A percentile compares a stretch with the other conserved stretches of the same genome.
phyloP scores from a whole-genome alignment of 768 basidiomycete genomes.

The Lactarius deliciosus region DNA sequence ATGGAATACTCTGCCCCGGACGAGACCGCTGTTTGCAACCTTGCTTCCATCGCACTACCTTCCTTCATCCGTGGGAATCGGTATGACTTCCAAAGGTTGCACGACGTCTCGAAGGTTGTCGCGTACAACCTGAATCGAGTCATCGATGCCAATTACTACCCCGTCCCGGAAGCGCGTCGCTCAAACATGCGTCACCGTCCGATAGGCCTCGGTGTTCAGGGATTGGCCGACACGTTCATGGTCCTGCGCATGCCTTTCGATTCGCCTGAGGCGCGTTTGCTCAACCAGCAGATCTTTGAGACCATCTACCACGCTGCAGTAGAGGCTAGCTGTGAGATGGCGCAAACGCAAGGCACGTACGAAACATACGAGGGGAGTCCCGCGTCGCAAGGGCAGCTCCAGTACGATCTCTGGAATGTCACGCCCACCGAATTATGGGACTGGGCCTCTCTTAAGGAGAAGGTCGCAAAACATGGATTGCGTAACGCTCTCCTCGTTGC shows the following conservation, averaged over 20 bases:
- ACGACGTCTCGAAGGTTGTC: conserved; percentile 92
- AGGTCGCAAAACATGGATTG: conserved; percentile 77
- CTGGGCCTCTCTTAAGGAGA: conserved; percentile 84
- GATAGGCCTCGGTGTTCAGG: conserved; percentile 96
- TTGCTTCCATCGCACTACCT: conserved; percentile 94
- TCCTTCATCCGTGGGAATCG: conserved; percentile 78
- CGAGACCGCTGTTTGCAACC: conserved; percentile 97
- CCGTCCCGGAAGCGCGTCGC: conserved; percentile 83
- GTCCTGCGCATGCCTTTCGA: conserved; percentile 95
- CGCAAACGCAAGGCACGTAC: conserved; percentile 76
- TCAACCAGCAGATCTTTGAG: conserved; percentile 97
- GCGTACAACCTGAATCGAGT: conserved; percentile 90
- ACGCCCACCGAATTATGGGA: conserved; percentile 90
- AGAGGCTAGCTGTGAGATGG: conserved; percentile 88
- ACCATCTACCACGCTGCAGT: conserved; percentile 96
- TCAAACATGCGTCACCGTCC: conserved; percentile 98
- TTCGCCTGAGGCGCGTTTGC: conserved; percentile 75
- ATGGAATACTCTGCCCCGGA: conserved; percentile 98
- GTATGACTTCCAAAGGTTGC: conserved; percentile 95
- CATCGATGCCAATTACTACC: conserved; percentile 96
- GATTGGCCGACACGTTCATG: conserved; percentile 98
- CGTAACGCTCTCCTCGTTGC: conserved; percentile 88
- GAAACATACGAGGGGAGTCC: conserved; percentile 90
- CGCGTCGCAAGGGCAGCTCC: conserved; percentile 82
- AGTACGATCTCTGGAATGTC: conserved; percentile 95